Conservation (phyloP, 164 flowering plant species). For the Annona squamosa region DNA sequence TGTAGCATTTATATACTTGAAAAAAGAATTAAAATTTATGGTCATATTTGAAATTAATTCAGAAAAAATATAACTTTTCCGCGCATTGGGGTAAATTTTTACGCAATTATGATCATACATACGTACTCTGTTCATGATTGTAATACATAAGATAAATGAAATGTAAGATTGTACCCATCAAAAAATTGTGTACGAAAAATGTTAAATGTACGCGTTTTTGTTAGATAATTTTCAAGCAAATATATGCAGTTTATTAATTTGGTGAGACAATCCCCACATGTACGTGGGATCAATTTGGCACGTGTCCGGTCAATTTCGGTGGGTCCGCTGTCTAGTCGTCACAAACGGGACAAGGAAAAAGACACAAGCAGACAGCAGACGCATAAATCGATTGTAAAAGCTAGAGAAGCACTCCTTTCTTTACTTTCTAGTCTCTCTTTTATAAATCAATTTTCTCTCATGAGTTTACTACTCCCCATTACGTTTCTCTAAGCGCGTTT, state of each 20-base stretch:
- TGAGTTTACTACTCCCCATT: background rate
- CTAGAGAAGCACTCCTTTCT: background rate
- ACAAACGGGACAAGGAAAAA: slow-evolving; percentile 2
- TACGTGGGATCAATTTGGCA: background rate
- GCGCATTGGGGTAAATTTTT: too few species aligned
- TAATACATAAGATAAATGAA: too few species aligned
- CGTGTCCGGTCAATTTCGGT: background rate
- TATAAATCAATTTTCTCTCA: background rate
- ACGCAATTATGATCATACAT: too few species aligned
- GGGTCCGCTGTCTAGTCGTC: background rate
- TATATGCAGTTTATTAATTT: too few species aligned
- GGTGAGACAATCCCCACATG: background rate
- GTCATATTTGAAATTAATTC: too few species aligned
- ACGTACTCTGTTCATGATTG: background rate
- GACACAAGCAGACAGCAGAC: slow-evolving; percentile 3
- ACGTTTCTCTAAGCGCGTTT: background rate
- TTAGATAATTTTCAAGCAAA: background rate
- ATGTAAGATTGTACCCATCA: background rate
- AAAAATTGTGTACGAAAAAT: background rate
- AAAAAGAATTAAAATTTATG: too few species aligned
- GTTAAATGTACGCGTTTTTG: background rate
- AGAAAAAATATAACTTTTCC: too few species aligned
- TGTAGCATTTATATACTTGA: too few species aligned
- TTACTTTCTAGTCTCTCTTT: background rate
- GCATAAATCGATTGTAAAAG: slow-evolving; percentile 1